Base-by-base conservation (phyloP, 2,329 filamentous ascomycete species). In the Ophiostoma fasciatum region DNA sequence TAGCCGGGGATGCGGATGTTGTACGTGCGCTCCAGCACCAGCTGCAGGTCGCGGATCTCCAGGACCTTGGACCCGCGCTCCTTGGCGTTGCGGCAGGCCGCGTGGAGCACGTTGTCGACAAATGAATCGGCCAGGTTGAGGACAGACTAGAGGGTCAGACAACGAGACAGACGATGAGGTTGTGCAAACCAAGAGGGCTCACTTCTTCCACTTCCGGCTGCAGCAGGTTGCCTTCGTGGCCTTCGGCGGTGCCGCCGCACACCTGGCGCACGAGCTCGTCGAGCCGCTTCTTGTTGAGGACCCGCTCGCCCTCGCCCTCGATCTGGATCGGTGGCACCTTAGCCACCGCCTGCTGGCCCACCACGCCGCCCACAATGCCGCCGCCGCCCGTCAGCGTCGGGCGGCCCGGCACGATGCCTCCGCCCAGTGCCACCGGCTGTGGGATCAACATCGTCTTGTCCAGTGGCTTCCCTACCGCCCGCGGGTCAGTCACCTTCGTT, bases 171-270 rank as follows among this genome's bases (percentile, higher is more conserved):
- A 21, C 6, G n/a, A n/a, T n/a, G n/a, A n/a, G n/a, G n/a, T n/a
- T n/a, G n/a, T n/a, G n/a, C 13, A 30, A 20, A 5, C 3, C 4
- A 21, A 38, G 32, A 13, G 28, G 19, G 29, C 67, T 56, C 68
- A 92, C 87, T 68, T 96, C 88, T 71, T 98, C 90, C 33, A 94
- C 88, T 48, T 96, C 90, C 1, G 90, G 83, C 20, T 83, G 83
- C 45, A 96, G 62, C 26, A 78, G 71, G 52, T 88, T 83, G 42
- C 75, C 76, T 45, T 82, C 79, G 32, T 74, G 69, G n/a, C 71
- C 66, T 42, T 82, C 78, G 1, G 74, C 71, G 19, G 74, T 77
- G 9, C 79, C 80, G 36, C 87, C 87, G 25, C 84, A 93, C 40
- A 96, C 85, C 58, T 96, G 88, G 34, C 87, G 75, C 8, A 96